Evolutionary conservation across 345 rosid species (phyloP), one percentile per base, ranked within the genome.

Genomic region (Salix suchowensis): DNA sequence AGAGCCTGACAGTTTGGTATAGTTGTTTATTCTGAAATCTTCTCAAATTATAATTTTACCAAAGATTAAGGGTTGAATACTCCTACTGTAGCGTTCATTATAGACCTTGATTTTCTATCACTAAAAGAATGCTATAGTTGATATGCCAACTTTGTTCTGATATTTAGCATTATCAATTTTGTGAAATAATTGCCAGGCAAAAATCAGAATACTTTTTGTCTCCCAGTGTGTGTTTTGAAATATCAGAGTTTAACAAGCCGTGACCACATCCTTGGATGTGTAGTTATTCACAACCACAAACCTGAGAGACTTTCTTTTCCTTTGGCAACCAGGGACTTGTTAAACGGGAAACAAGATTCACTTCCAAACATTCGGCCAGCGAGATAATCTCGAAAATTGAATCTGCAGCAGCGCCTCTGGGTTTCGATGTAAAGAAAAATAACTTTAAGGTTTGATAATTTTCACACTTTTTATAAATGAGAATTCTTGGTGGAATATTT

Each of bases 381-480:
- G 98, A 94, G 83, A 94, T 96, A 77, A 88, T 96, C 74, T 86
- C 97, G 34, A 90, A 92, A 85, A 96, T 96, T 77, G 98, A 94
- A 86, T 88, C 84, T 11, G 84, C 97, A 76, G 99, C 99, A 40
- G 71, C 15, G 39, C 98, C 99, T 40, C 70, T 96, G 90, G 99
- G 99, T 61, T 96, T 96, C 79, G 98, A 88, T 65, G 95, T 96
- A 58, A 92, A 94, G 92, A 96, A 89, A 89, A 91, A 92, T 70
- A 94, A 94, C 77, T 87, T 77, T 86, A 96, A 96, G 99, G 99
- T 96, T 74, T 24, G 77, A 50, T 23, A 60, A 55, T 32, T 7
- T n/a, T 70, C 32, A 40, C 54, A 42, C 36, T 48, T 39, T 23
- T 50, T 48, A 23, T 77, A 9, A 58, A 12, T 26, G 30, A 40